phyloP scores from a whole-genome alignment of 176 grass and related monocot genomes.

The Chrysopogon serrulatus region DNA sequence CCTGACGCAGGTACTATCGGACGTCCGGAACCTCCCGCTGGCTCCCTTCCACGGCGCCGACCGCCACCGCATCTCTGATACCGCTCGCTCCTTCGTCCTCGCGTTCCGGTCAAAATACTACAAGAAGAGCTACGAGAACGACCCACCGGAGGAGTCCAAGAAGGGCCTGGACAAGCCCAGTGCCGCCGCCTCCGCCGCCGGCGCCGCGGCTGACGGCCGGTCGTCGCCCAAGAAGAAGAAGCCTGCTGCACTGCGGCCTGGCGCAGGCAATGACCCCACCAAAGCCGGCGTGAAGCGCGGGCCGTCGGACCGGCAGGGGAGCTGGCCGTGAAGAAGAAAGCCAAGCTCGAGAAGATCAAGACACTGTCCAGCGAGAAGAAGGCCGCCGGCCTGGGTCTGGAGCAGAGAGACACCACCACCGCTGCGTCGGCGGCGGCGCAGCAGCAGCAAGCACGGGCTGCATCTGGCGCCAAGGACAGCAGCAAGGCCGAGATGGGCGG shows the following conservation, averaged over 20 bases:
- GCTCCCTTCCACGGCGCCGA: constrained; percentile 48
- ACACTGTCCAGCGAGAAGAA: constrained; percentile 61
- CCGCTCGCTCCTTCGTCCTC: constrained; percentile 50
- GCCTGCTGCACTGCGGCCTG: constrained; percentile 3
- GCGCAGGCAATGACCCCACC: constrained; percentile 17
- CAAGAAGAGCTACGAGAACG: constrained; percentile 75
- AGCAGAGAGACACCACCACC: not conserved
- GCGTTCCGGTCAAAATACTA: constrained; percentile 72
- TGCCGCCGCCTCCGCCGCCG: not conserved
- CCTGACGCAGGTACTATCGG: constrained; percentile 51
- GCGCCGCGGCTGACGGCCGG: constrained; percentile 9
- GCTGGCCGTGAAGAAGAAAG: constrained; percentile 59
- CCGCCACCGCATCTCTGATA: constrained; percentile 35
- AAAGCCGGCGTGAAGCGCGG: constrained; percentile 56
- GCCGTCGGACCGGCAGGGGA: constrained; percentile 68
- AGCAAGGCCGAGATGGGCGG: constrained; percentile 7
- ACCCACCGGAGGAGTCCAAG: constrained; percentile 45
- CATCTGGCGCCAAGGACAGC: constrained; percentile 16
- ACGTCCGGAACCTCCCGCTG: constrained; percentile 73
- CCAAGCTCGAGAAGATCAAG: constrained; percentile 78
- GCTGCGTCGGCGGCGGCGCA: not conserved
- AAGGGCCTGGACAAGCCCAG: constrained; percentile 9
- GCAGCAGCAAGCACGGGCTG: not conserved
- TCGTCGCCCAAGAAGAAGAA: constrained; percentile 58
- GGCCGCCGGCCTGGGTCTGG: constrained; percentile 35